Evolutionary conservation across 768 basidiomycete species (phyloP), one percentile per base, ranked within the genome.

Genomic region (Boletus rex-veris): DNA sequence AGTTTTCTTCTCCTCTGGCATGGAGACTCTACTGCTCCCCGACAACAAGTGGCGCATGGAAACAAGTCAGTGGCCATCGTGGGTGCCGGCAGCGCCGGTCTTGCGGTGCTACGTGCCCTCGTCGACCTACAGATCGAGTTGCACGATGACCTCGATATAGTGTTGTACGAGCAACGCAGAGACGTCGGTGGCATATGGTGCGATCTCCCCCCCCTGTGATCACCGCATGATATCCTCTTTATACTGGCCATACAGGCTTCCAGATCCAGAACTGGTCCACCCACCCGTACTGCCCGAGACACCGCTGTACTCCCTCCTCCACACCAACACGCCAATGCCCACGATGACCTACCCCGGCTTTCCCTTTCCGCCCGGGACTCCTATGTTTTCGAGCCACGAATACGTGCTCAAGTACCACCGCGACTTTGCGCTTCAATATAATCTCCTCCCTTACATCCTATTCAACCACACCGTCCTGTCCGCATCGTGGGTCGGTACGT

Each of bases 141-240:
- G 7, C 64, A 68, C 18, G 49, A 61, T 19, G 63, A 62, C 10
- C 80, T 80, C 75, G 74, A 80, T 21, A 66, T 85, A 21, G 75
- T 75, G 15, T 61, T 84, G 48, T 83, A 76, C 58, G 84, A 86
- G 58, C 75, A 80, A 62, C 73, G 80, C 31, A 63, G 66, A 35
- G 74, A 72, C 57, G 71, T 84, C 5, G 83, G 80, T n/a, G 83
- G 84, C 12, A 66, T 85, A 47, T 85, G 83, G 83, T 77, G 55
- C 38, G 71, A 51, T 36, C 9, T 28, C 37, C 19, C 15, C 35
- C 12, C 15, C 35, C 5, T 12, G 3, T 36, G 35, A 36, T 15
- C 7, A 28, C 26, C 26, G 21, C 21, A 28, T 36, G 12, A 36
- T 36, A 16, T 35, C 11, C 19, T 21, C 18, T 33, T 11, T 36